A percentile compares a stretch with the other conserved stretches of the same genome.
These are phyloP conservation scores for Rhodotorula mucilaginosa DNA, from an alignment of 1,284 basidiomycete species.

Conservation along the genomic window DNA sequence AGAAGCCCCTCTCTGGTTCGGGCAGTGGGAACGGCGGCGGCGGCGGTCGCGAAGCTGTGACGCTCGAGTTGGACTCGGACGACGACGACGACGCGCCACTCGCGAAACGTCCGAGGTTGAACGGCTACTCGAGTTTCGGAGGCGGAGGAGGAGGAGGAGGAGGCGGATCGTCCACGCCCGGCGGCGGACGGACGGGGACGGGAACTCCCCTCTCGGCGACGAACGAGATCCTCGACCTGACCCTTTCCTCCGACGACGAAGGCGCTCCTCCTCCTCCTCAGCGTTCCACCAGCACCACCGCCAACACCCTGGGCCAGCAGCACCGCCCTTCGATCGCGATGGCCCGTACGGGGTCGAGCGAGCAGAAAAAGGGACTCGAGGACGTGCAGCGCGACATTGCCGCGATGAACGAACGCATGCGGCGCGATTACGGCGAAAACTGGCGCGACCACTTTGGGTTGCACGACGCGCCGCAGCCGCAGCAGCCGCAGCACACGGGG, in stretches of 20 bases:
- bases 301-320: neutral
- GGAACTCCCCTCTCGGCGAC: neutral
- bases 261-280: neutral
- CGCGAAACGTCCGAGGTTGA: conserved; percentile 68
- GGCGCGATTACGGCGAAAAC: conserved; percentile 6
- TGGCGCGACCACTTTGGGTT: neutral
- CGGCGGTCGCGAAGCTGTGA: neutral
- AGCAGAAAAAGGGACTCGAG: conserved; percentile 7
- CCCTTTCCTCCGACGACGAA: conserved; percentile 50
- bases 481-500: neutral
- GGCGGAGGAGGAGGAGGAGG: neutral
- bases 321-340: neutral
- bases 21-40: no score
- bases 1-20: neutral
- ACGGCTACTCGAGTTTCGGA: conserved; percentile 57
- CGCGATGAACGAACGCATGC: conserved; percentile 18
- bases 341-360: conserved; percentile 2
- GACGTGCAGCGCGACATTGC: conserved; percentile 20
- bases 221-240: conserved; percentile 70
- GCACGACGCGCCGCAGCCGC: neutral
- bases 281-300: conserved; percentile 54
- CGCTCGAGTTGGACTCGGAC: neutral
- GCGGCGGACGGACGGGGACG: neutral
- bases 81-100: conserved; percentile 49
- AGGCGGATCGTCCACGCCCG: neutral